Evolutionary conservation across 768 basidiomycete genomes (phyloP), one percentile per base, ranked within the genome.

Genomic region (Russula virescens): DNA sequence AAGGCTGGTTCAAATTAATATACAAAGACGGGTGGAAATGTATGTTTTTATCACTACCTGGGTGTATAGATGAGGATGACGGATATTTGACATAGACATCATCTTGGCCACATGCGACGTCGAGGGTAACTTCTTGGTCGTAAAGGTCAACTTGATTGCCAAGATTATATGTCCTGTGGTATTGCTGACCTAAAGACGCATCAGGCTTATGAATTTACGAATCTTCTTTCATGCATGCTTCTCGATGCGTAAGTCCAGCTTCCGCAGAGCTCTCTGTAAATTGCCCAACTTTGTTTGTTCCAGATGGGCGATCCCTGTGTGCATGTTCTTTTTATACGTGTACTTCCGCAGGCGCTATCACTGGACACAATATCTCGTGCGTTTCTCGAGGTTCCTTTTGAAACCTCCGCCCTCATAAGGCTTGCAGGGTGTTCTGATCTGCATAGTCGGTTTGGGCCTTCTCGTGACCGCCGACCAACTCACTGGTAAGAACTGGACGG

Each of bases 231-330:
- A 1, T 91, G 89, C 73, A 93, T 93, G 89, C 81, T 94, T n/a
- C 84, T 94, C 51, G 91, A 94, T 69, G 90, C 91, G 83, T 90
- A 71, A 64, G 84, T 69, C 40, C 38, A 28, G 49, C 21, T 21
- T 14, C 40, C 14, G 19, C 50, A n/a, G 23, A n/a, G 5, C 21
- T 58, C 5, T 58, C 14, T 45, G 11, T 59, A 13, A 21, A 43
- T 21, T 26, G 42, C 46, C n/a, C 35, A 19, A 31, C 47, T 25
- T 23, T 53, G 8, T 46, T 38, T 67, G 62, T 10, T 53, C 38
- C 52, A 89, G 88, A 57, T 93, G 91, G 91, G 92, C 92, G 1
- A 94, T 92, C 69, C 92, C 92, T 26, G 82, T 89, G 14, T 94
- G 92, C 73, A 76, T 94, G 71, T 80, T 89, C 74, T 85, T 94